Conservation (phyloP, 371 early-diverging fungal species). For the Mortierella sp. region DNA sequence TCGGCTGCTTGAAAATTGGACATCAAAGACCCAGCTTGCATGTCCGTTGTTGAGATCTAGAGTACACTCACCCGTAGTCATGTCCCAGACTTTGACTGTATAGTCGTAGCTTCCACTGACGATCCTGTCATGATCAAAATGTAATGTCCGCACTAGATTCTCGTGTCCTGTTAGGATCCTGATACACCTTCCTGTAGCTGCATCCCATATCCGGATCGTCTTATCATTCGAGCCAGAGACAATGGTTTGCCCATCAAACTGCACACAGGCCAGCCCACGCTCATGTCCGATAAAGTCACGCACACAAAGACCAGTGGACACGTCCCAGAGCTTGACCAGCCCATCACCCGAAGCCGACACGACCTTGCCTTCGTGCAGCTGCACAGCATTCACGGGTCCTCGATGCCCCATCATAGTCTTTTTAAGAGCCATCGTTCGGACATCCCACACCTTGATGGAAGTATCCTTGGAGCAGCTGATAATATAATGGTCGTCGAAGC, state of each 20-base stretch:
- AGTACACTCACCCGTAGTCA: conserved; percentile 60
- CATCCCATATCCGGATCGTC: conserved; percentile 96
- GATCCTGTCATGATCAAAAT: conserved; percentile 72
- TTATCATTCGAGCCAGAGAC: conserved; percentile 95
- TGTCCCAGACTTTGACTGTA: conserved; percentile 95
- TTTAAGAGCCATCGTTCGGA: conserved; percentile 64
- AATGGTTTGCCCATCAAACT: conserved; percentile 88
- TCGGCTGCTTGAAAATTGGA: conserved; percentile 81
- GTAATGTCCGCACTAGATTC: conserved; percentile 92
- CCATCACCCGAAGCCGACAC: conserved; percentile 92
- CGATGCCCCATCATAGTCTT: conserved; percentile 83
- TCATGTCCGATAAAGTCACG: conserved; percentile 79
- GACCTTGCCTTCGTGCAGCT: conserved; percentile 73
- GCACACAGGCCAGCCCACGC: conserved; percentile 93
- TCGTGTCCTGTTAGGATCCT: conserved; percentile 86
- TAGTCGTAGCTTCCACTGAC: conserved; percentile 94
- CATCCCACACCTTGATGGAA: conserved; percentile 90
- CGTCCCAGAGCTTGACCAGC: conserved; percentile 88
- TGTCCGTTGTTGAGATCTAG: conserved; percentile 75
- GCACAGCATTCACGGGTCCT: conserved; percentile 91
- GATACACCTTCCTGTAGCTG: conserved; percentile 81
- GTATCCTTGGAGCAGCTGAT: conserved; percentile 94
- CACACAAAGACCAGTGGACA: conserved; percentile 71
- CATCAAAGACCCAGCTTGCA: conserved; percentile 95
- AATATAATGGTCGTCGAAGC: conserved; percentile 79